These are phyloP conservation scores for Gossypium aridum DNA, from an alignment of 441 rosid genomes.

Conservation along the genomic window DNA sequence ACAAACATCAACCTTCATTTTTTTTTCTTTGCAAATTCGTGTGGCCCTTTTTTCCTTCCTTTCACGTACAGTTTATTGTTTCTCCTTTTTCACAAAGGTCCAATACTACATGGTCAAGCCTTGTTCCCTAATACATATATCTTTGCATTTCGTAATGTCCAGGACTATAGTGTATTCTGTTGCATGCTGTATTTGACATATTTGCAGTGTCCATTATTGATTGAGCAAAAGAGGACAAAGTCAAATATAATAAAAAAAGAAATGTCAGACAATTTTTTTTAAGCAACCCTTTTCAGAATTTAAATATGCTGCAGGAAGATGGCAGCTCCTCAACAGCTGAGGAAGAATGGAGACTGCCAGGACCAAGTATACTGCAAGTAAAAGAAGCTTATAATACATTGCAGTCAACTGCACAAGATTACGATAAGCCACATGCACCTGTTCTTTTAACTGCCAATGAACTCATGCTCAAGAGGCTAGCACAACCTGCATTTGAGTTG, in stretches of 20 bases:
- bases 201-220: neutral
- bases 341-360: conserved; percentile 27
- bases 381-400: conserved; percentile 2
- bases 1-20: neutral
- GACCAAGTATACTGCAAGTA: conserved; percentile 17
- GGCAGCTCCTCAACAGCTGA: conserved; percentile 21
- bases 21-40: neutral
- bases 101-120: neutral
- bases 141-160: neutral
- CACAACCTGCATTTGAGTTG: conserved; percentile 33
- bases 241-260: neutral
- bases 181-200: neutral
- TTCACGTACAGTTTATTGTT: neutral
- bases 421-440: conserved; percentile 11
- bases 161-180: neutral
- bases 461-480: conserved; percentile 26
- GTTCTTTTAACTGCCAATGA: conserved; percentile 24
- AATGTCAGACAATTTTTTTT: neutral
- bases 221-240: neutral
- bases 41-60: neutral
- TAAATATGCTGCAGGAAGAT: conserved; percentile 31
- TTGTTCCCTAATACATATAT: neutral
- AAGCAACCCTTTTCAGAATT: neutral
- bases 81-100: neutral
- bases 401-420: conserved; percentile 15